A percentile compares a stretch with the other conserved stretches of the same genome.
phyloP scores from a whole-genome alignment of 805 yeast species.

The Cyberlindnera euphorbiae region DNA sequence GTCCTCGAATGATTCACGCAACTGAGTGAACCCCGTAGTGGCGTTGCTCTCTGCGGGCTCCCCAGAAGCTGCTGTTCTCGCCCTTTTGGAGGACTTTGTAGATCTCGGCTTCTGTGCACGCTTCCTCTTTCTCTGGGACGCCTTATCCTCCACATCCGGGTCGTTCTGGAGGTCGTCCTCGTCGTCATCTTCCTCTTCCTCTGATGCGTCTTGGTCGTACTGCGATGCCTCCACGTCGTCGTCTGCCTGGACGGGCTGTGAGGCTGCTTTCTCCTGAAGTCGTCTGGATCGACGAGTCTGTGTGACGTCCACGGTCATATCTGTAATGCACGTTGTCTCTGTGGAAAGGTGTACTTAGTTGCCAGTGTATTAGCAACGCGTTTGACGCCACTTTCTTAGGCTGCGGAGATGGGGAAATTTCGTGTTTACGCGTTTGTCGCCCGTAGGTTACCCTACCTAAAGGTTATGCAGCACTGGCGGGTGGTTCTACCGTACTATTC shows the following conservation, averaged over 20 bases:
- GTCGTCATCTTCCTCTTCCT: too few relatives aligned
- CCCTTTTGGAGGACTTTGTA: constrained; percentile 2
- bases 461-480: too few relatives aligned
- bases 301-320: constrained; percentile 8
- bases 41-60: constrained; percentile 2
- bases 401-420: too few relatives aligned
- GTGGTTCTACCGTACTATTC: too few relatives aligned
- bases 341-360: too few relatives aligned
- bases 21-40: constrained; percentile 27
- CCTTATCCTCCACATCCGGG: constrained; percentile 15
- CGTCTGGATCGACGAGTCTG: constrained; percentile 23
- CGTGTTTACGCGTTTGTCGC: too few relatives aligned
- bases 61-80: not conserved
- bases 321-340: too few relatives aligned
- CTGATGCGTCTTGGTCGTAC: too few relatives aligned
- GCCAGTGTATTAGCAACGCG: too few relatives aligned
- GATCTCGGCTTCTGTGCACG: constrained; percentile 10
- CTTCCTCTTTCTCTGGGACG: constrained; percentile 16
- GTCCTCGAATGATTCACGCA: constrained; percentile 40
- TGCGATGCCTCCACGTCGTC: constrained; percentile 22
- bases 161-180: constrained; percentile 11
- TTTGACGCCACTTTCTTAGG: too few relatives aligned
- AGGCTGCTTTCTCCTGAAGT: constrained; percentile 14
- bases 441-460: too few relatives aligned
- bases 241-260: constrained; percentile 20